These are phyloP conservation scores for Taxillus chinensis DNA, from an alignment of 164 flowering plant species.

Conservation along the genomic window DNA sequence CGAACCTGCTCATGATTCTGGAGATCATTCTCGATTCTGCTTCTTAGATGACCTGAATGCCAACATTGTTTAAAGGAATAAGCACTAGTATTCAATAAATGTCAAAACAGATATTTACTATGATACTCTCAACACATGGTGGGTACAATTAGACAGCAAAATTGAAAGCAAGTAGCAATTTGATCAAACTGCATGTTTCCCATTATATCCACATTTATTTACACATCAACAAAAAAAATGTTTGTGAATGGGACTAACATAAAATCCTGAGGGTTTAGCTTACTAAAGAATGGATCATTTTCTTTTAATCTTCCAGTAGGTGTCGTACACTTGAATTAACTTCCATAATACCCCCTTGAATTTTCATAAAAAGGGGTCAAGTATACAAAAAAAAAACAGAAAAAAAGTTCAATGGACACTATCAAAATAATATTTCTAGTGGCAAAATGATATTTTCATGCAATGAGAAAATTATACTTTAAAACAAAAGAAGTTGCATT, in stretches of 20 bases:
- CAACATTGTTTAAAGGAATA: constrained; percentile 1
- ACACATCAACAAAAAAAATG: neutral
- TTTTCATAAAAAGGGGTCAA: too few species aligned
- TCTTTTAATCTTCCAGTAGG: too few species aligned
- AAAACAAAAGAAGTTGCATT: too few species aligned
- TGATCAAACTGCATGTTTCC: neutral
- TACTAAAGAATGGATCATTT: neutral
- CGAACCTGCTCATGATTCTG: constrained; percentile 20
- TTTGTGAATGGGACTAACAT: neutral
- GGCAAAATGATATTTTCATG: too few species aligned
- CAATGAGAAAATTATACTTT: too few species aligned
- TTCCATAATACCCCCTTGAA: too few species aligned
- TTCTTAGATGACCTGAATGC: constrained; percentile 22
- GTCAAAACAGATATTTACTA: neutral
- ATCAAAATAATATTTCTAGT: too few species aligned
- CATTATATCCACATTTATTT: neutral
- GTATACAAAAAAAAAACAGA: too few species aligned
- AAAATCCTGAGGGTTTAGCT: neutral
- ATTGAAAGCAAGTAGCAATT: neutral
- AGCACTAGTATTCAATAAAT: neutral
- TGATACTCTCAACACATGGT: neutral
- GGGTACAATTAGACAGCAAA: neutral
- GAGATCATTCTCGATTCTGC: constrained; percentile 8
- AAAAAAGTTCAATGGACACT: too few species aligned
- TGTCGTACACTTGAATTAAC: too few species aligned